These are phyloP conservation scores for Beverwykella pulmonaria DNA, from an alignment of 495 filamentous ascomycete genomes.

Conservation along the genomic window DNA sequence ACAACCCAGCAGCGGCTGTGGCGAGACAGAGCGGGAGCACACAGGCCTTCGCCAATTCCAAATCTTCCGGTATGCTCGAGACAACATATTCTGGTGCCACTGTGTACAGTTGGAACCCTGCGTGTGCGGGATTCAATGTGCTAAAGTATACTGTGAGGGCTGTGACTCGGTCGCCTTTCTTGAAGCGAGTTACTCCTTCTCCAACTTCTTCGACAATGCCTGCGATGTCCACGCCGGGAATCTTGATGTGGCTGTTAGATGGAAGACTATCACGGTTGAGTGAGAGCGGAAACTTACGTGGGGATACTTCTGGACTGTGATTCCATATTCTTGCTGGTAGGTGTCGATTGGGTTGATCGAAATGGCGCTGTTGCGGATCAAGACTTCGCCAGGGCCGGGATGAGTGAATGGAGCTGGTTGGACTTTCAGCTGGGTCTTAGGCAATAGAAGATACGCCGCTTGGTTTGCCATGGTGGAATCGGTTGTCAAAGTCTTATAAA, in stretches of 20 bases:
- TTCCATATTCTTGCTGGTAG: slow-evolving; percentile 12
- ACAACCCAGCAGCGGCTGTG: slow-evolving; percentile 55
- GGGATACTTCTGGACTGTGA: slow-evolving; percentile 9
- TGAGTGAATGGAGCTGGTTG: background rate
- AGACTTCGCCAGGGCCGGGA: slow-evolving; percentile 17
- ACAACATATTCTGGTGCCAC: slow-evolving; percentile 29
- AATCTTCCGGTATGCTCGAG: slow-evolving; percentile 47
- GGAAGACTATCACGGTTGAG: background rate
- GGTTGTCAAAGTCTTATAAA: background rate
- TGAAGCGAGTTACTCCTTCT: slow-evolving; percentile 36
- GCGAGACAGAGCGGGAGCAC: slow-evolving; percentile 54
- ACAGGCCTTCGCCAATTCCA: slow-evolving; percentile 49
- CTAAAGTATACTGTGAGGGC: slow-evolving; percentile 15
- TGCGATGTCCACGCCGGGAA: slow-evolving; percentile 41
- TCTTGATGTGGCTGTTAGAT: slow-evolving; percentile 2
- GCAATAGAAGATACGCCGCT: slow-evolving; percentile 9
- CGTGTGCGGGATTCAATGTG: slow-evolving; percentile 11
- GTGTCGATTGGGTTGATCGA: slow-evolving; percentile 29
- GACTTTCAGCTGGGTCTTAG: slow-evolving; percentile 7
- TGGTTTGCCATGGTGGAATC: slow-evolving; percentile 19
- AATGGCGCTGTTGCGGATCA: slow-evolving; percentile 28
- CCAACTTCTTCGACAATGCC: slow-evolving; percentile 43
- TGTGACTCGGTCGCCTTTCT: slow-evolving; percentile 40
- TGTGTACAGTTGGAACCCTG: slow-evolving; percentile 31
- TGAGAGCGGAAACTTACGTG: background rate